Evolutionary conservation across 2,329 filamentous ascomycete species (phyloP).

Genomic region (Ophiosphaerella korrae): DNA sequence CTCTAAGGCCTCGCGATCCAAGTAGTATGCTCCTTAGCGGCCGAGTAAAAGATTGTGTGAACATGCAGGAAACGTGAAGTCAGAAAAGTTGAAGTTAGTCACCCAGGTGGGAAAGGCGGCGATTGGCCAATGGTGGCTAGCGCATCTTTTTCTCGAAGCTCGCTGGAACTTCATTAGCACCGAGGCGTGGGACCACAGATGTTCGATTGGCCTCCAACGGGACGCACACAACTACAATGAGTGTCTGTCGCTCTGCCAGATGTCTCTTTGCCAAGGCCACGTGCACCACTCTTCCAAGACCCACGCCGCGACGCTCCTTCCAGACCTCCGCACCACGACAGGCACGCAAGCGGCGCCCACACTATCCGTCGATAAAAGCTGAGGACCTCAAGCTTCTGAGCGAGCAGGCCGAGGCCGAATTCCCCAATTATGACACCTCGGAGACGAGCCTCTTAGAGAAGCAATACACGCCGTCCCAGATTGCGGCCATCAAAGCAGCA

Average conservation of each 20-base stretch:
- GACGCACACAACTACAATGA: slow-evolving; percentile 42
- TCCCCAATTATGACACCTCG: slow-evolving; percentile 67
- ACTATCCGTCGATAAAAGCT: slow-evolving; percentile 53
- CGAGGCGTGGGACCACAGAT: slow-evolving; percentile 10
- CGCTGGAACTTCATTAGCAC: slow-evolving; percentile 24
- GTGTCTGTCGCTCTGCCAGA: slow-evolving; percentile 49
- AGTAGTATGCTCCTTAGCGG: slow-evolving; percentile 32
- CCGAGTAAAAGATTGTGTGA: slow-evolving; percentile 24
- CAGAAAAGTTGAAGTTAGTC: slow-evolving; percentile 32
- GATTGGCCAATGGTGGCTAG: slow-evolving; percentile 34
- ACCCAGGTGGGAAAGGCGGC: slow-evolving; percentile 25
- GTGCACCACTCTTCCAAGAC: slow-evolving; percentile 32
- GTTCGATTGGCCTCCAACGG: slow-evolving; percentile 29
- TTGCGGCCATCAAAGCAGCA: slow-evolving; percentile 79
- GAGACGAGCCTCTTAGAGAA: slow-evolving; percentile 56
- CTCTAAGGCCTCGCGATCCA: slow-evolving; percentile 18
- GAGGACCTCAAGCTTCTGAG: slow-evolving; percentile 45
- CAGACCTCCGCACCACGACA: slow-evolving; percentile 43
- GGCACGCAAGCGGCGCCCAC: slow-evolving; percentile 46
- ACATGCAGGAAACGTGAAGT: slow-evolving; percentile 22
- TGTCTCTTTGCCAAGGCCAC: slow-evolving; percentile 48
- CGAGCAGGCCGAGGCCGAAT: slow-evolving; percentile 43
- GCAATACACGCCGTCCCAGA: slow-evolving; percentile 79
- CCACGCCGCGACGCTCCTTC: slow-evolving; percentile 49
- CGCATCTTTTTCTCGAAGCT: slow-evolving; percentile 25